Base-by-base conservation (phyloP, 768 basidiomycete species). In the Podaxis mareebaensis region DNA sequence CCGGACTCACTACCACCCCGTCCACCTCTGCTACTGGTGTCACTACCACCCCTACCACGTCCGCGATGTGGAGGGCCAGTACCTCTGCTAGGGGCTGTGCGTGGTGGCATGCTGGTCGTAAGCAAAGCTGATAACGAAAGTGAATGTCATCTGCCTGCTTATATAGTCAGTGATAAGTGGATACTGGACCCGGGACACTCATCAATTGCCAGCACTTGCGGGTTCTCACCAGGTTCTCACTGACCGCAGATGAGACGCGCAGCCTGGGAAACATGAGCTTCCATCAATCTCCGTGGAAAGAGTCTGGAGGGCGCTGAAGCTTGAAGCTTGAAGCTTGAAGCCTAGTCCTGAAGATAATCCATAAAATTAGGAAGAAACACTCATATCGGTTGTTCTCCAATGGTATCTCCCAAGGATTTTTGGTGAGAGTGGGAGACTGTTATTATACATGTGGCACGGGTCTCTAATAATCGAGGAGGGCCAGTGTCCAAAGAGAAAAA, bases 81-180 rank as follows among this genome's bases (percentile, higher is more conserved):
- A 33, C 75, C 70, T 54, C 69, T 65, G 38, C 11, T 46, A 40
- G 70, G 69, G 46, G 76, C 65, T 63, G 68, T 70, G 53, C 77
- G 73, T 38, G 81, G 78, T 64, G 81, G 81, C 81, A 83, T 83
- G 39, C 17, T 52, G 38, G 40, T 67, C 44, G 51, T 46, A 61
- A 57, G 66, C 59, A 61, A 63, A 54, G 56, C 54, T 44, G 62
- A 57, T 53, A 53, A 63, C 36, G 39, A 33, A 57, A 53, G 22
- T 2, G 15, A 24, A 5, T 28, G 40, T 17, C 36, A 58, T 24
- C 40, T 26, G 20, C 54, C 15, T 36, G 36, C 20, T 63, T 56
- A 57, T 63, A 62, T 60, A 33, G 17, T 30, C 15, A 46, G 40
- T n/a, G 26, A 40, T 36, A 36, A 40, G 22, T 46, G 42, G 39